A percentile compares a stretch with the other conserved stretches of the same genome.
Evolutionary conservation across 2,329 filamentous ascomycete genomes (phyloP).

Genomic region (Fusarium sp.): DNA sequence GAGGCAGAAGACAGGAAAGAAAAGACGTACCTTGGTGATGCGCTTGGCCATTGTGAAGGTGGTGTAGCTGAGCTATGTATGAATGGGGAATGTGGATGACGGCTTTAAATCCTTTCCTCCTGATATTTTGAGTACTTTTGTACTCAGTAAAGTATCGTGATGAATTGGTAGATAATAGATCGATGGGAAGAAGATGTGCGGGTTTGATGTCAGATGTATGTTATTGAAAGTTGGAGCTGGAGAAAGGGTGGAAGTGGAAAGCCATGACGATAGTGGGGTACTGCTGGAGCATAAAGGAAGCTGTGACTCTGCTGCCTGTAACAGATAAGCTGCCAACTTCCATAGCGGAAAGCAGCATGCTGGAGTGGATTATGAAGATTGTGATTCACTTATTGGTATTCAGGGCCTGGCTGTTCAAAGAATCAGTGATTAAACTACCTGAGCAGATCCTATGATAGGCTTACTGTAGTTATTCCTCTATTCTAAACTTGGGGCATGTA

Average conservation of each 20-base stretch:
- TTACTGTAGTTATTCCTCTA: background rate
- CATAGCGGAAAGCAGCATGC: background rate
- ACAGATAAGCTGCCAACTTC: background rate
- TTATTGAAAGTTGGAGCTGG: slow-evolving; percentile 15
- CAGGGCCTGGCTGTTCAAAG: background rate
- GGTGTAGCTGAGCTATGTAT: background rate
- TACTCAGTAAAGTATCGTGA: background rate
- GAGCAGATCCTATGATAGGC: background rate
- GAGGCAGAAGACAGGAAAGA: background rate
- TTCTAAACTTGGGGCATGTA: background rate
- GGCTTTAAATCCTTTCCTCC: background rate
- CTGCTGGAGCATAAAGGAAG: background rate
- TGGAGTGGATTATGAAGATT: background rate
- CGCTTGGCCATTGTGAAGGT: slow-evolving; percentile 56
- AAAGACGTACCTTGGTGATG: slow-evolving; percentile 55
- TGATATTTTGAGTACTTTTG: background rate
- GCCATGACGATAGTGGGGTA: slow-evolving; percentile 40
- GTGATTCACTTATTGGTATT: background rate
- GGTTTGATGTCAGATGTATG: slow-evolving; percentile 8
- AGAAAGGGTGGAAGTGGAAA: background rate
- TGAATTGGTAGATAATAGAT: background rate
- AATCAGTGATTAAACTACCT: background rate
- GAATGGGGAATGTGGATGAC: background rate
- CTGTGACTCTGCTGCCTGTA: background rate
- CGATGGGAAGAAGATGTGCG: background rate